These are phyloP conservation scores for Hemerocallis citrina DNA, from an alignment of 106 monocot genomes.

Conservation along the genomic window DNA sequence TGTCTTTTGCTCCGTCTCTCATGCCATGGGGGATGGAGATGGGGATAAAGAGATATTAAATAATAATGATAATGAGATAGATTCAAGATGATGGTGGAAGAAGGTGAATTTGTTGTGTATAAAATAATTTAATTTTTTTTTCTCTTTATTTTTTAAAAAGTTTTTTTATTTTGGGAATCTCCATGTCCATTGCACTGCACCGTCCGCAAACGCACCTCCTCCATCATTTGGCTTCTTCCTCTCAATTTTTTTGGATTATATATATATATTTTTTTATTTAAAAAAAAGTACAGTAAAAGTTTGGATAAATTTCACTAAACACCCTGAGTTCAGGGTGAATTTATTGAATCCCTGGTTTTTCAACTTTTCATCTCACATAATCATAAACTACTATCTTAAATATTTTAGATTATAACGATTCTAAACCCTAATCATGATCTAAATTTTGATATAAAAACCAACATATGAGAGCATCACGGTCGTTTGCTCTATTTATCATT, in stretches of 20 bases:
- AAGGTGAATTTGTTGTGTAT: background rate
- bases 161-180: background rate
- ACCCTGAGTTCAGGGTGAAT: too few relatives aligned
- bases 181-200: background rate
- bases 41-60: background rate
- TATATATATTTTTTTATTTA: background rate
- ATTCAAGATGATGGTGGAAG: background rate
- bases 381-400: too few relatives aligned
- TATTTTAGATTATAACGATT: too few relatives aligned
- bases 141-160: background rate
- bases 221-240: conserved; percentile 1
- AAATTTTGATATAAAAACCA: too few relatives aligned
- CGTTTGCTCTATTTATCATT: too few relatives aligned
- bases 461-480: too few relatives aligned
- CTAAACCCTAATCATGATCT: too few relatives aligned
- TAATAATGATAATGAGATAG: background rate
- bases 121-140: background rate
- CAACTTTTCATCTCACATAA: too few relatives aligned
- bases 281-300: background rate
- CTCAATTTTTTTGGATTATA: background rate
- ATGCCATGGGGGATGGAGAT: background rate
- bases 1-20: background rate
- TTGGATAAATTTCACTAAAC: too few relatives aligned
- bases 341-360: too few relatives aligned
- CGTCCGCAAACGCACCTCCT: background rate